Evolutionary conservation across 2,329 filamentous ascomycete species (phyloP).

Genomic region (Pseudogymnoascus sp.): DNA sequence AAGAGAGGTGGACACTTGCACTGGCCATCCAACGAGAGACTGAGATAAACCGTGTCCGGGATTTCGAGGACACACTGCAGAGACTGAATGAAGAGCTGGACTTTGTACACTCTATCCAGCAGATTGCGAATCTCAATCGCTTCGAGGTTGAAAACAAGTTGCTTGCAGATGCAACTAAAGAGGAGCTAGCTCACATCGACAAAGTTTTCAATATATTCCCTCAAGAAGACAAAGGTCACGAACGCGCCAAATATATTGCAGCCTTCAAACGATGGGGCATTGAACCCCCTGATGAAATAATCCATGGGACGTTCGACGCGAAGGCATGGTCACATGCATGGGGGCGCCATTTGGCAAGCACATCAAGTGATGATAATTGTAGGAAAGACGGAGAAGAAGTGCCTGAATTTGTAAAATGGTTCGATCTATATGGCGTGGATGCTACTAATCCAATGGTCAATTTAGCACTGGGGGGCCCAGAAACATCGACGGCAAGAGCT

Average conservation of each 20-base stretch:
- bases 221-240: neutral
- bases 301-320: neutral
- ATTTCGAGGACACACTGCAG: neutral
- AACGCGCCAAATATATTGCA: neutral
- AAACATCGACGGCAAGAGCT: neutral
- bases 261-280: neutral
- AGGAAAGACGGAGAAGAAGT: neutral
- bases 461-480: neutral
- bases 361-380: neutral
- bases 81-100: constrained; percentile 1
- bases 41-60: neutral
- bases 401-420: neutral
- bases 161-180: neutral
- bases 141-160: neutral
- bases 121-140: neutral
- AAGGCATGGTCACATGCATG: neutral
- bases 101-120: constrained; percentile 4
- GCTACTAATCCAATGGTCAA: neutral
- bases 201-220: neutral
- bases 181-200: neutral
- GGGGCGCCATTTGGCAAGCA: neutral
- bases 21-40: constrained; percentile 31
- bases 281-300: neutral
- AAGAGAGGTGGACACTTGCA: constrained; percentile 15
- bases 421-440: neutral